Evolutionary conservation across 176 grass and related monocot species (phyloP), one percentile per base, ranked within the genome.

Genomic region (Thalia dealbata): DNA sequence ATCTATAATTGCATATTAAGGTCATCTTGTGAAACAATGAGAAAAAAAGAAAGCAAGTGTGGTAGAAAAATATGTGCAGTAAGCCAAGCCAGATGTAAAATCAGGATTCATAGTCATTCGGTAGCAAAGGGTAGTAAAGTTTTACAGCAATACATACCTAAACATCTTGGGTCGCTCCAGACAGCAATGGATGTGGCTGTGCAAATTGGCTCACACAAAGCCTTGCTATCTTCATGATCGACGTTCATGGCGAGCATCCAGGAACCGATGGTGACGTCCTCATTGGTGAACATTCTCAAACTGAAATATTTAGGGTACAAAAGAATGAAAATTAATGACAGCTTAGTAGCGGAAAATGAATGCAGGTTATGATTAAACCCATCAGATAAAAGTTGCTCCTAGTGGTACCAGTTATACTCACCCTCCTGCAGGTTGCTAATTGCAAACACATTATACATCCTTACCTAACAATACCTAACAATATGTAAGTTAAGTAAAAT

Each of bases 261-360:
- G 48, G 84, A 86, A 68, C 84, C 84, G 19, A 86, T 75, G 3
- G 84, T 78, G n/a, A 86, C 79, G 75, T 86, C 84, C 35, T 86
- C 95, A 69, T 97, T 86, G 61, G 82, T 87, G 72, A 92, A 97
- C 85, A 97, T 90, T 79, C 95, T 97, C 87, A 97, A 86, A 85
- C 90, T 92, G 82, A 28, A 48, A 80, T 74, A 75, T 74, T 16
- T 51, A 73, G 0, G 52, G 50, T 70, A 8, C 52, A 74, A 38
- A 63, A 23, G 24, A 7, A 23, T 23, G 3, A 16, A 63, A 62
- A 24, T 63, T 13, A 45, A 61, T 6, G 58, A 24, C 11, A 16
- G 18, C 51, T 16, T 3, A 13, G 0, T 38, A 38, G 32, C 32
- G 32, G 4, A 38, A 1, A 38, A 4, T 38, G 32, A 38, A 2